phyloP scores from a whole-genome alignment of 2,329 filamentous ascomycete genomes.

The Blumeria hordei region DNA sequence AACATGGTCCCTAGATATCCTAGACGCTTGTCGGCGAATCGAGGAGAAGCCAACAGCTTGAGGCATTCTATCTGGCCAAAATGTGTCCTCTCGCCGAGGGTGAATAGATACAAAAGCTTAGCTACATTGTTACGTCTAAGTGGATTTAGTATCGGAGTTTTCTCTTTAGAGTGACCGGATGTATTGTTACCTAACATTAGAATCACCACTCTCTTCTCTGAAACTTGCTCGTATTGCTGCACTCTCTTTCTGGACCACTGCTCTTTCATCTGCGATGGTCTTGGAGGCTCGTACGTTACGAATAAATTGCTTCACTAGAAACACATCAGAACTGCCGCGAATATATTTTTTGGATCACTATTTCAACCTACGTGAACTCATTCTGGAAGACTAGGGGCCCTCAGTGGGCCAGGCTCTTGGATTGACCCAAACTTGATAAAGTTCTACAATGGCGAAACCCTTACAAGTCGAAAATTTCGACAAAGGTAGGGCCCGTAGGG shows the following conservation, averaged over 20 bases:
- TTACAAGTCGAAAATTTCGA: too few relatives aligned
- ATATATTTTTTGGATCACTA: conserved; percentile 4
- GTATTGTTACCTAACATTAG: conserved; percentile 51
- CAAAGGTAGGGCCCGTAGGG: too few relatives aligned
- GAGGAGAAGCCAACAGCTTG: conserved; percentile 85
- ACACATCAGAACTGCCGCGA: conserved; percentile 5
- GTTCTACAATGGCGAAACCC: too few relatives aligned
- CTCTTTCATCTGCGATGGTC: conserved; percentile 94
- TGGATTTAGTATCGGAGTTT: conserved; percentile 4
- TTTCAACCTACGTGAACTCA: conserved; percentile 15
- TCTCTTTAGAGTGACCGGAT: background rate
- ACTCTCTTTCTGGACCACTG: conserved; percentile 97
- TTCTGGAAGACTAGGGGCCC: conserved; percentile 12
- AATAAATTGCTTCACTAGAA: conserved; percentile 93
- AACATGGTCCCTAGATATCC: conserved; percentile 93
- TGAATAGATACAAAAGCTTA: conserved; percentile 95
- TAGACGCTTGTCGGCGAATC: conserved; percentile 90
- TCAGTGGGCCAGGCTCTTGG: conserved; percentile 12
- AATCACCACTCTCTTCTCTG: conserved; percentile 85
- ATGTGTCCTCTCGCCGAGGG: conserved; percentile 86
- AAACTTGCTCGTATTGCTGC: conserved; percentile 94
- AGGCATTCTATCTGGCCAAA: conserved; percentile 99
- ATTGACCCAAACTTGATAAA: conserved; percentile 5
- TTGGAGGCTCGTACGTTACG: conserved; percentile 96
- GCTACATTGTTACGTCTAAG: conserved; percentile 91